Base-by-base conservation (phyloP, 495 filamentous ascomycete species). In the Hypoxylon cercidicola region DNA sequence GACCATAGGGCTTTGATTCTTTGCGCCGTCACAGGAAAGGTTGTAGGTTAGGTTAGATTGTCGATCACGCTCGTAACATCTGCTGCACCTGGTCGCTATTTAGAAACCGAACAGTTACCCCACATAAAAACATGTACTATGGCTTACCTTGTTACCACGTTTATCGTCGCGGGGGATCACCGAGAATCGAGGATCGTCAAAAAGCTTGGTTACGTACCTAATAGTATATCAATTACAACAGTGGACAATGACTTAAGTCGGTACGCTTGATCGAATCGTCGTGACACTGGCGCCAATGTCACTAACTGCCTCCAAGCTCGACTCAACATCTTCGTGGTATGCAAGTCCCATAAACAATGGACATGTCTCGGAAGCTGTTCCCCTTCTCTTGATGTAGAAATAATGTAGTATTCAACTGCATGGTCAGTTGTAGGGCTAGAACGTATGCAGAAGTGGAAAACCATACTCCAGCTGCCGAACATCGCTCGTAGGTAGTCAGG, bases 121-220 rank as follows among this genome's bases (percentile, higher is more conserved):
- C 60, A 47, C 60, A 20, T 25, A 46, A 47, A 49, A 52, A 34
- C 44, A 19, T 56, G 20, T 57, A 45, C 25, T 50, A 56, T 45
- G 52, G 19, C 18, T n/a, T n/a, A 46, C 53, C 41, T 49, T 35
- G 5, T 7, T 18, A 35, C 39, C 52, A 59, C 23, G 10, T 46
- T 55, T 16, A 50, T 47, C 19, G 35, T 62, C 32, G 59, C 50
- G 59, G 59, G 58, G 59, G 48, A 68, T 63, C 64, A 44, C 40
- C 59, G 20, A 21, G 0, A 15, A 25, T 45, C 59, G 20, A 21
- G 0, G 19, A 25, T 37, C 41, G 52, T 7, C 16, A 53, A 25
- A 32, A 37, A 21, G 13, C 46, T 51, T 44, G 43, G 55, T 23
- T 40, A 40, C 13, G 15, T 37, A n/a, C 34, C 25, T 28, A 7